phyloP scores from a whole-genome alignment of 257 asterid species.

The Ilex aquifolium region DNA sequence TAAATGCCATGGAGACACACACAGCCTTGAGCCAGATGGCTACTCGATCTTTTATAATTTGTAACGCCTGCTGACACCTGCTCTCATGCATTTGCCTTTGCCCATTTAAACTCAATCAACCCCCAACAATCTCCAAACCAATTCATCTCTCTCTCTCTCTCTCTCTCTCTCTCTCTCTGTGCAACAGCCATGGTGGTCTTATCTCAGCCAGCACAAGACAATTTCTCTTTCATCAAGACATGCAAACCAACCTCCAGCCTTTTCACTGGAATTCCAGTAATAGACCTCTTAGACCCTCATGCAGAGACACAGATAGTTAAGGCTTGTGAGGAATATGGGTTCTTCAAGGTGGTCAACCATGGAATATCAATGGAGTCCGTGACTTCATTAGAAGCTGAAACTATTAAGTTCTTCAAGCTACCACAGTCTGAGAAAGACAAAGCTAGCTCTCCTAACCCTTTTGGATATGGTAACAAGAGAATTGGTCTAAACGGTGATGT shows the following conservation, averaged over 20 bases:
- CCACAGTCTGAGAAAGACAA: slow-evolving; percentile 27
- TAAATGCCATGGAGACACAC: too few species aligned
- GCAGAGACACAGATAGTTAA: slow-evolving; percentile 14
- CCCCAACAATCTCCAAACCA: neutral
- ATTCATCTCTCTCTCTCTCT: neutral
- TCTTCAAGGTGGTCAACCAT: slow-evolving; percentile 28
- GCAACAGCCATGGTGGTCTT: slow-evolving; percentile 18
- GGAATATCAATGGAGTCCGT: slow-evolving; percentile 21
- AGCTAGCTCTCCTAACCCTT: slow-evolving; percentile 21
- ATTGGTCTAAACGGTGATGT: slow-evolving; percentile 30
- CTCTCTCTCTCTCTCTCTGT: neutral
- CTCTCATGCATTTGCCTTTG: slow-evolving; percentile 1
- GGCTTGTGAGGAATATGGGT: slow-evolving; percentile 28
- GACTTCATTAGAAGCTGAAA: slow-evolving; percentile 20
- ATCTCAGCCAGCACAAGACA: slow-evolving; percentile 15
- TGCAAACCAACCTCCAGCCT: slow-evolving; percentile 6
- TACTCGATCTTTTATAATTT: slow-evolving; percentile 1
- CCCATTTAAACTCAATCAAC: slow-evolving; percentile 5
- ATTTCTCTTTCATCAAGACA: slow-evolving; percentile 4
- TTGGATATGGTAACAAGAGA: slow-evolving; percentile 28
- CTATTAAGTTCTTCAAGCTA: slow-evolving; percentile 18
- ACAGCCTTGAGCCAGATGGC: slow-evolving; percentile 1
- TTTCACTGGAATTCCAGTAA: slow-evolving; percentile 19
- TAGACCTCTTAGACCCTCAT: slow-evolving; percentile 19
- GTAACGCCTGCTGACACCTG: neutral